Percentiles rank a stretch among this genome's conserved stretches.
Evolutionary conservation across 2,329 filamentous ascomycete genomes (phyloP).

Genomic region (Alternaria postmessia): DNA sequence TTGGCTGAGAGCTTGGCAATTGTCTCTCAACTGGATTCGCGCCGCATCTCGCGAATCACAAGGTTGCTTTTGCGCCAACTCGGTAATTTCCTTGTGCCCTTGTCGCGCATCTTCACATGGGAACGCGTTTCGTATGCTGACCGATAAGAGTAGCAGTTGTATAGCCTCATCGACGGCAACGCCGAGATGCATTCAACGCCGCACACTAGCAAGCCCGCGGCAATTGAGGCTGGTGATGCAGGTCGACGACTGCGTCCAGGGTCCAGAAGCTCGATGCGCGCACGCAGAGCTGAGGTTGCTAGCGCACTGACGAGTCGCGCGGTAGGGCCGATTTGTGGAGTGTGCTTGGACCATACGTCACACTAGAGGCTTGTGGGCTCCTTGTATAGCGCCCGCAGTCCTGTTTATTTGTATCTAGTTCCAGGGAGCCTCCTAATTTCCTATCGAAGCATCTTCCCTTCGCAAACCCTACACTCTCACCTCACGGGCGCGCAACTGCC

Average conservation of each 20-base stretch:
- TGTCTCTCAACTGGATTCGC: conserved; percentile 9
- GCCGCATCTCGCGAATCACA: conserved; percentile 17
- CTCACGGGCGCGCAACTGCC: conserved; percentile 17
- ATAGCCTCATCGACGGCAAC: conserved; percentile 17
- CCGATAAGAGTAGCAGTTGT: neutral
- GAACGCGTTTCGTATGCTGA: conserved; percentile 6
- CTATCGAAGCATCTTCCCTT: conserved; percentile 12
- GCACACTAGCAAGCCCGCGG: conserved; percentile 4
- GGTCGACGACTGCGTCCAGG: conserved; percentile 9
- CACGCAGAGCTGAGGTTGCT: conserved; percentile 15
- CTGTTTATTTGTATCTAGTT: conserved; percentile 29
- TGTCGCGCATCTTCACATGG: conserved; percentile 15
- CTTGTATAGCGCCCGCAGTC: conserved; percentile 26
- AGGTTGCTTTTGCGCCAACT: conserved; percentile 15
- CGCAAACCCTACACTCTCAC: conserved; percentile 4
- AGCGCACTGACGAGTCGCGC: conserved; percentile 9
- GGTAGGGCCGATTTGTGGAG: conserved; percentile 23
- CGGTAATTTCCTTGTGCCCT: conserved; percentile 11
- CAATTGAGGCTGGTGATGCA: conserved; percentile 25
- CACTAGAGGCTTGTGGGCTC: conserved; percentile 19
- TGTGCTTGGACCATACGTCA: conserved; percentile 29
- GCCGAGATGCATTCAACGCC: conserved; percentile 16
- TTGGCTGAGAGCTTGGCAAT: conserved; percentile 22
- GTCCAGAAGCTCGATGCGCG: conserved; percentile 23
- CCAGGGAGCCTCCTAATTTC: conserved; percentile 17